Percentiles rank a stretch among this genome's conserved stretches.
Conservation (phyloP, 805 yeast species). For the Lachancea lanzarotensis region DNA sequence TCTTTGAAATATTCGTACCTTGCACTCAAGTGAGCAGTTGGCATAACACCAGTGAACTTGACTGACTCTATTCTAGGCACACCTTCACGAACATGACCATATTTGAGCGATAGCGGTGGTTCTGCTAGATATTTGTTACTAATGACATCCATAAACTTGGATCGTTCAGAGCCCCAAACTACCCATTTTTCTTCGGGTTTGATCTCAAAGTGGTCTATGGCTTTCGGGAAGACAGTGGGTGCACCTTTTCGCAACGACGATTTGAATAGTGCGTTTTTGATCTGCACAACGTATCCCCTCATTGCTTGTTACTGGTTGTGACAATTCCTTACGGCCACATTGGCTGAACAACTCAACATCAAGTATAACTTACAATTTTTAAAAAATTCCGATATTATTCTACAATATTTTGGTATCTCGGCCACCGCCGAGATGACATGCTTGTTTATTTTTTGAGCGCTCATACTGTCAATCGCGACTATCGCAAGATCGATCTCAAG, state of each 20-base stretch:
- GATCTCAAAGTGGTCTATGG: slow-evolving; percentile 20
- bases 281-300: slow-evolving; percentile 13
- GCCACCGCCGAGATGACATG: too few relatives aligned
- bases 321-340: too few relatives aligned
- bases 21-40: slow-evolving; percentile 75
- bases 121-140: slow-evolving; percentile 24
- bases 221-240: slow-evolving; percentile 21
- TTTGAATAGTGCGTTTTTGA: slow-evolving; percentile 34
- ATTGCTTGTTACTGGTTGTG: neutral
- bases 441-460: neutral
- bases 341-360: too few relatives aligned
- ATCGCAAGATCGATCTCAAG: too few relatives aligned
- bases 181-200: slow-evolving; percentile 37
- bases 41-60: slow-evolving; percentile 42
- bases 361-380: too few relatives aligned
- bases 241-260: slow-evolving; percentile 33
- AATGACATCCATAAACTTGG: slow-evolving; percentile 23
- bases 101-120: slow-evolving; percentile 22
- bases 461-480: too few relatives aligned
- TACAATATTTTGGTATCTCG: neutral
- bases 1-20: slow-evolving; percentile 85
- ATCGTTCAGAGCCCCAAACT: slow-evolving; percentile 32
- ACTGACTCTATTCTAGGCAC: slow-evolving; percentile 27
- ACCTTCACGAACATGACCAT: slow-evolving; percentile 9
- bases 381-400: too few relatives aligned